Evolutionary conservation across 2,329 filamentous ascomycete genomes (phyloP).

Genomic region (Talaromyces marneffei): DNA sequence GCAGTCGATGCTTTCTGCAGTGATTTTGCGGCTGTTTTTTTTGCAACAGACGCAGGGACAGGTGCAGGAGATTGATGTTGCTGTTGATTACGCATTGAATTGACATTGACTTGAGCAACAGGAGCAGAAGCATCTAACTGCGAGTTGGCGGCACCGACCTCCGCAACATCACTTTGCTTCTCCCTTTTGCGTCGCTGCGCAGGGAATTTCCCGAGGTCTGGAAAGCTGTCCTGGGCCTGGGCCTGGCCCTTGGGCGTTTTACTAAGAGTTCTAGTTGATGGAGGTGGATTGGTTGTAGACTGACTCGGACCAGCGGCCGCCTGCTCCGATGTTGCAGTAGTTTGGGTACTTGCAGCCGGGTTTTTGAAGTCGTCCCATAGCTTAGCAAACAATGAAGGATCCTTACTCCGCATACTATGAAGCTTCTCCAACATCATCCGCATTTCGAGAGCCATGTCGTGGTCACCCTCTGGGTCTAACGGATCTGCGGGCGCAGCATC

Average conservation of each 20-base stretch:
- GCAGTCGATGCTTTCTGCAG: neutral
- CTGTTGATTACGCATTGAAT: constrained; percentile 9
- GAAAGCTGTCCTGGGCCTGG: neutral
- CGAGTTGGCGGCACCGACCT: neutral
- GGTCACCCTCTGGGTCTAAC: constrained; percentile 14
- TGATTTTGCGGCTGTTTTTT: neutral
- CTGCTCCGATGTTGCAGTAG: neutral
- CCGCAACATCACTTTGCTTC: neutral
- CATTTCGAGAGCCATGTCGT: constrained; percentile 47
- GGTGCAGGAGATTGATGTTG: neutral
- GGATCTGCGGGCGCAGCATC: neutral
- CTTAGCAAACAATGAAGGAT: constrained; percentile 49
- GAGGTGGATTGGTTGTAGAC: neutral
- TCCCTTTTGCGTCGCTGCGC: constrained; percentile 9
- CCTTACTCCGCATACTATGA: constrained; percentile 50
- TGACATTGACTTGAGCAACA: neutral
- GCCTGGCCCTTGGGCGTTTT: neutral
- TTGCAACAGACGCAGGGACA: neutral
- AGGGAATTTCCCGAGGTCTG: constrained; percentile 12
- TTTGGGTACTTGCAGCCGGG: neutral
- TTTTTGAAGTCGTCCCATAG: constrained; percentile 27
- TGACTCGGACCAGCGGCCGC: neutral
- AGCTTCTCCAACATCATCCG: constrained; percentile 52
- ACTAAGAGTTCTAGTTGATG: neutral
- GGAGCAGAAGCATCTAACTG: neutral